Conservation (phyloP, 805 yeast species). For the Starmera dryadoides region DNA sequence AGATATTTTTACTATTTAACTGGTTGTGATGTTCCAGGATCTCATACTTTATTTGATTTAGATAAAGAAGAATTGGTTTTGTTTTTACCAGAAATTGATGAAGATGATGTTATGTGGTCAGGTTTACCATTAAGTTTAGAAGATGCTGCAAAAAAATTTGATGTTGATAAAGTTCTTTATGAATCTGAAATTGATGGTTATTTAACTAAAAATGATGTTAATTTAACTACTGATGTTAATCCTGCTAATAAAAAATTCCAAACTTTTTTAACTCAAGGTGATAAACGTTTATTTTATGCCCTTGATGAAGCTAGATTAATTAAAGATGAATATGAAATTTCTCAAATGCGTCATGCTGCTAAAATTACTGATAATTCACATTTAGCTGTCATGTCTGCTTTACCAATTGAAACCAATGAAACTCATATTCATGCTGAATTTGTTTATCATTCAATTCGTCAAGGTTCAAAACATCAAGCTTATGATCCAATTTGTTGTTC, state of each 20-base stretch:
- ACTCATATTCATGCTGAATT: conserved; percentile 95
- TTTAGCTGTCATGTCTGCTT: conserved; percentile 85
- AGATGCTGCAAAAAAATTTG: conserved; percentile 58
- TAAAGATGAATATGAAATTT: conserved; percentile 79
- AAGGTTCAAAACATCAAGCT: conserved; percentile 83
- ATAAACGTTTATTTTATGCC: conserved; percentile 54
- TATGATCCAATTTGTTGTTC: conserved; percentile 96
- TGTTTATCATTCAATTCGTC: conserved; percentile 85
- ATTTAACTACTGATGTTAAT: conserved; percentile 51
- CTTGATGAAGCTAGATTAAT: conserved; percentile 81
- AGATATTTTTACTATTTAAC: conserved; percentile 83
- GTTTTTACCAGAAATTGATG: conserved; percentile 76
- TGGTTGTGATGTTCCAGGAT: conserved; percentile 78
- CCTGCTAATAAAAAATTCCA: conserved; percentile 29
- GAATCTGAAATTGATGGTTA: conserved; percentile 37
- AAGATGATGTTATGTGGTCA: conserved; percentile 94
- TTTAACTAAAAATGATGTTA: conserved; percentile 21
- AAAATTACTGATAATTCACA: conserved; percentile 84
- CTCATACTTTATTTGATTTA: conserved; percentile 55
- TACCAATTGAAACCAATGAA: conserved; percentile 82
- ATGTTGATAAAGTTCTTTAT: conserved; percentile 77
- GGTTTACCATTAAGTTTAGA: conserved; percentile 72
- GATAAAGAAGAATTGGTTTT: conserved; percentile 50
- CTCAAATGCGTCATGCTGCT: conserved; percentile 72
- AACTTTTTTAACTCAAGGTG: conserved; percentile 32